Base-by-base conservation (phyloP, 83 land plant species). In the Thuja plicata region DNA sequence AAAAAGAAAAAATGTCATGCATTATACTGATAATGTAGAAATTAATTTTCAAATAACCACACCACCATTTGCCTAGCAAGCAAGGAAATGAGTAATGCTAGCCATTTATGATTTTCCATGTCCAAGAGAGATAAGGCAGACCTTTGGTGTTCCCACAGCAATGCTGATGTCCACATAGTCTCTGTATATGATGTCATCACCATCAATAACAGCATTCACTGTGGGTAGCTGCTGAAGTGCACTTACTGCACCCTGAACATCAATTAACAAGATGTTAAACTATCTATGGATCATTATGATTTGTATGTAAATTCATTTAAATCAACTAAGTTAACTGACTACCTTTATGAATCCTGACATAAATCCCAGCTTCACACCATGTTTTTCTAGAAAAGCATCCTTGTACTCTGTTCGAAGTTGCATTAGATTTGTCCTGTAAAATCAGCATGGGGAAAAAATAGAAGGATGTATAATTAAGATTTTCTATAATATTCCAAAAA, bases 291-390 rank as follows among this genome's bases (percentile, higher is more conserved):
- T 40, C 60, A 32, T 84, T 15, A 41, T 32, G 66, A 34, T 85
- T 46, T 45, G 86, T 52, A 85, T 35, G 35, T 24, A 52, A 34
- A 85, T 54, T 32, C 16, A 85, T 27, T 85, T 34, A 16, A 43
- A 84, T 40, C 45, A 73, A 87, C 15, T 41, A 84, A 19, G 8
- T 10, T 89, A n/a, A 55, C 21, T 46, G 79, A 83, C 41, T 94
- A 97, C 99, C 93, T 98, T 98, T n/a, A 98, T 95, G 95, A 98
- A 98, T 5, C 97, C 97, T 16, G 99, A 98, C 99, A 98, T 98
- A 48, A 98, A 92, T 21, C 99, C 99, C 89, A 98, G 70, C 90
- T 98, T 98, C 78, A 96, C 99, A 55, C 99, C 99, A 94, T 98
- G 99, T 89, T 97, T 98, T 80, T 97, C 96, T 45, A 91, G 77